phyloP scores from a whole-genome alignment of 2,329 filamentous ascomycete species.

The Domatiomyces catenatus region DNA sequence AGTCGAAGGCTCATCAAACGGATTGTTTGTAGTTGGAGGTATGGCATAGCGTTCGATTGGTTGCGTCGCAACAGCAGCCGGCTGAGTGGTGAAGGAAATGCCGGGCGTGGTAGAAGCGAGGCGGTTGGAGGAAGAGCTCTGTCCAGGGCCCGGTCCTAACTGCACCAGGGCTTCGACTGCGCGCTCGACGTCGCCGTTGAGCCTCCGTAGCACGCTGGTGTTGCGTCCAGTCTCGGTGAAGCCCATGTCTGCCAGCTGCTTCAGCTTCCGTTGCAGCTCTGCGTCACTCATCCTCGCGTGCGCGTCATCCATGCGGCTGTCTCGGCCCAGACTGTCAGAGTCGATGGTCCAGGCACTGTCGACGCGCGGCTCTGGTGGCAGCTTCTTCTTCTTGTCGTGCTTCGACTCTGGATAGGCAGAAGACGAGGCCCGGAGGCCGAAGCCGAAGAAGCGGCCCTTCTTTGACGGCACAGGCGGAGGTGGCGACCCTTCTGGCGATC shows the following conservation, averaged over 20 bases:
- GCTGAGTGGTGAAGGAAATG: constrained; percentile 6
- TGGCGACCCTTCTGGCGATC: constrained; percentile 32
- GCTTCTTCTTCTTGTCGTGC: constrained; percentile 24
- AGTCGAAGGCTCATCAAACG: constrained; percentile 41
- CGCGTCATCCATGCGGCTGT: constrained; percentile 10
- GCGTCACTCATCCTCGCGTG: constrained; percentile 11
- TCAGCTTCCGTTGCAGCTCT: constrained; percentile 60
- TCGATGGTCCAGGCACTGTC: constrained; percentile 16
- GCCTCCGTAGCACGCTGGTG: constrained; percentile 60
- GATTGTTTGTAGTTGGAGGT: constrained; percentile 46
- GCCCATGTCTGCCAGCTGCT: constrained; percentile 73
- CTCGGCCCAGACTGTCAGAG: constrained; percentile 10
- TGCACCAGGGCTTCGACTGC: constrained; percentile 73
- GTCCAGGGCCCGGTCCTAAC: constrained; percentile 48
- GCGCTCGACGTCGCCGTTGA: constrained; percentile 72
- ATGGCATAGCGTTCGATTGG: constrained; percentile 5
- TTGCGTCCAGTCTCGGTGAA: constrained; percentile 76
- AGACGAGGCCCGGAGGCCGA: constrained; percentile 52
- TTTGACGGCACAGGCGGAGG: constrained; percentile 41
- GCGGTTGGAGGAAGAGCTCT: constrained; percentile 30
- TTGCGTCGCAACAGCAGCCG: constrained; percentile 8
- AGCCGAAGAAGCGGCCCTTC: constrained; percentile 44
- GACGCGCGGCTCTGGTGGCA: constrained; percentile 20
- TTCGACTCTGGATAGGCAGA: constrained; percentile 50
- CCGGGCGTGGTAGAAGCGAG: constrained; percentile 26